phyloP scores from a whole-genome alignment of 306 rosid genomes.

The Benincasa hispida region DNA sequence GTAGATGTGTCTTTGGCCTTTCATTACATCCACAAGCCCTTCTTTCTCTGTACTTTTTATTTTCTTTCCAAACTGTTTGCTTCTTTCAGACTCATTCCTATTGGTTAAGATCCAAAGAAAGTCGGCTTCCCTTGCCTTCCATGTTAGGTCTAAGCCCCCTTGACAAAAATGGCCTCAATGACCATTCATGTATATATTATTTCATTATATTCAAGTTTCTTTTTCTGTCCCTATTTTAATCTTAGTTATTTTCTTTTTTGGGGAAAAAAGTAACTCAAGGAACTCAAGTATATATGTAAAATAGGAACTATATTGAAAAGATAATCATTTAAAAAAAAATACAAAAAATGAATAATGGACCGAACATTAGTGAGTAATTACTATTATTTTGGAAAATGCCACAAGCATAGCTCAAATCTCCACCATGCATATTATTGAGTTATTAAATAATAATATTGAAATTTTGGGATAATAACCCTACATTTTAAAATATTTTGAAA shows the following conservation, averaged over 20 bases:
- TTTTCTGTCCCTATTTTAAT: neutral
- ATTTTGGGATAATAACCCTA: neutral
- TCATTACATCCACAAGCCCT: neutral
- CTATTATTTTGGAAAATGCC: neutral
- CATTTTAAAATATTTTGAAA: neutral
- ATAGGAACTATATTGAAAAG: no score
- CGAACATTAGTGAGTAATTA: neutral
- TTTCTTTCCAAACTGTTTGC: neutral
- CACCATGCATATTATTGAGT: no score
- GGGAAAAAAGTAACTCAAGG: no score
- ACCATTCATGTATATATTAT: neutral
- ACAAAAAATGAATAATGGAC: neutral
- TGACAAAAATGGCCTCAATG: neutral
- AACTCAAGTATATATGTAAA: no score
- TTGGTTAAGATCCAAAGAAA: neutral
- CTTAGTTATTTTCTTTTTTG: neutral
- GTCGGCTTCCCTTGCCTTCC: neutral
- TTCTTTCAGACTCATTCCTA: neutral
- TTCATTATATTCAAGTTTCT: neutral
- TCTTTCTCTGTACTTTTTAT: neutral
- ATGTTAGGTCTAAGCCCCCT: neutral
- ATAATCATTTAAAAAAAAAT: neutral
- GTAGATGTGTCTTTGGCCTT: neutral
- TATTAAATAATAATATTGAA: no score
- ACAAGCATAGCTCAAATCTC: no score